Base-by-base conservation (phyloP, 2,329 filamentous ascomycete species). In the Cladosporium sp. region DNA sequence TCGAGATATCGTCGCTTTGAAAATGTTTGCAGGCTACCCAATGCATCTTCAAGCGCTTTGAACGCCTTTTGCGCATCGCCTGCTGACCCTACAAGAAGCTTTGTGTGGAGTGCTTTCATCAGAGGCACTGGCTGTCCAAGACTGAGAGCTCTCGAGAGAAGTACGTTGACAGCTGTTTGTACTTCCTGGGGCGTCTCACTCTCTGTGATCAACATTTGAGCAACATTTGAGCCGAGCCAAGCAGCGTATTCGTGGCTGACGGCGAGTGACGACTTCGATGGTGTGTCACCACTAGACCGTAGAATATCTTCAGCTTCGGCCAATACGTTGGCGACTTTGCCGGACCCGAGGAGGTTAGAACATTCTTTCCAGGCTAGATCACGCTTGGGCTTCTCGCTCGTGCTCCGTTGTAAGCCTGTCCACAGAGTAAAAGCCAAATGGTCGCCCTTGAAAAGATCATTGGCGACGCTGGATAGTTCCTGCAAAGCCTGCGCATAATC, bases 191-290 rank as follows among this genome's bases (percentile, higher is more conserved):
- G 23, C 8, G 14, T 14, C 6, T 13, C 80, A 57, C 95, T 81
- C 73, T 88, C 91, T 18, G 76, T 77, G 1, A 88, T 89, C 48
- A 97, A 21, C 23, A 16, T n/a, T 8, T 75, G 51, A 72, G 77
- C 80, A 58, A 95, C 81, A 73, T 88, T 91, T 16, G 77, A 78
- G 2, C 88, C 90, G 46, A 97, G 77, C 93, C 93, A 97, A 32
- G 78, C 78, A 14, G 86, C 84, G 78, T 91, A 96, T 21, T 83
- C 76, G 28, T 80, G 81, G 3, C 89, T 89, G 68, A 88, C 84
- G 0, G 86, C 83, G 36, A 91, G 72, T 91, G 92, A 96, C 1
- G 2, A 83, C 68, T 28, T 80, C 76, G 53, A 84, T 79, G 6
- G 84, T 85, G 77, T 88, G 11, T 53, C 21, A 11, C 36, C 46